Percentiles rank a stretch among this genome's conserved stretches.
phyloP scores from a whole-genome alignment of 305 asterid genomes.

The Fraxinus sp. region DNA sequence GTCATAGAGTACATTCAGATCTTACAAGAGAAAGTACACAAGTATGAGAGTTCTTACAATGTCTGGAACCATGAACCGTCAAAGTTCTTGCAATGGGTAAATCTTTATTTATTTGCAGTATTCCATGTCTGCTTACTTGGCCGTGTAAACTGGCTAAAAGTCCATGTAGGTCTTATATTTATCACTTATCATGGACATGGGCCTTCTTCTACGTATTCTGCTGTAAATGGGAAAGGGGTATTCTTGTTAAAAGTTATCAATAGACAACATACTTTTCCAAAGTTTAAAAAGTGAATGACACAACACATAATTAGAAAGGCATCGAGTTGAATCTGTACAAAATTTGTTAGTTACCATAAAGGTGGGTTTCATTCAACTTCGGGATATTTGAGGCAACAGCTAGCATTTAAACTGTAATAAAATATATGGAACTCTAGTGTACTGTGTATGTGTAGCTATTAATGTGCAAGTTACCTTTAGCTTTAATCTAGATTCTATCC shows the following conservation, averaged over 20 bases:
- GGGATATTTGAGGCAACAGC: not conserved
- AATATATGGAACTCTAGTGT: not conserved
- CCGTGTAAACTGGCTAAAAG: not conserved
- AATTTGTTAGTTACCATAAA: not conserved
- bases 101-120: conserved; percentile 3
- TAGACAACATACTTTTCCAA: not conserved
- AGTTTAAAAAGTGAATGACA: not conserved
- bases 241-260: not conserved
- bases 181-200: not conserved
- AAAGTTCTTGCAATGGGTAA: conserved; percentile 70
- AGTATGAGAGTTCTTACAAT: conserved; percentile 63
- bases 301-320: not conserved
- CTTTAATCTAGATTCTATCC: not conserved
- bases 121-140: not conserved
- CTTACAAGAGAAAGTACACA: conserved; percentile 85
- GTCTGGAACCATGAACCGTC: conserved; percentile 76
- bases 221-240: not conserved
- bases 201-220: not conserved
- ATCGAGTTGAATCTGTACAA: not conserved
- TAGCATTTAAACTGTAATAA: not conserved
- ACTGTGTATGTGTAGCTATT: not conserved
- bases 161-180: not conserved
- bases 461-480: not conserved
- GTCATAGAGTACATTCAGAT: conserved; percentile 93
- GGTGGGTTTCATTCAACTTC: not conserved